Evolutionary conservation across 2,329 filamentous ascomycete genomes (phyloP), one percentile per base, ranked within the genome.

Genomic region (Fusarium armeniacum): DNA sequence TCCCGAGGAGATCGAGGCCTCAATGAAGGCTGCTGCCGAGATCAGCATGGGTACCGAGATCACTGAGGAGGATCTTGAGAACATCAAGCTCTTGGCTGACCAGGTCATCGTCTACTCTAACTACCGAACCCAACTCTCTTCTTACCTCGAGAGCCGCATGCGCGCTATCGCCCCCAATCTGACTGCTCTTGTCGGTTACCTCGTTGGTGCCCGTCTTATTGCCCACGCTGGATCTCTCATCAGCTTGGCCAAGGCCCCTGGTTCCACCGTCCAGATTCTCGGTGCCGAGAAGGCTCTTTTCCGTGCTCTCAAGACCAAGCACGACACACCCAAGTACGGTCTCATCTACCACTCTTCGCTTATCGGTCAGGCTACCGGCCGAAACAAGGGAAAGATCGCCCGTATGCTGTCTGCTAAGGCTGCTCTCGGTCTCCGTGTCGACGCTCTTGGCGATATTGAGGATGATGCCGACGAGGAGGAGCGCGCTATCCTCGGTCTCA

Each of bases 381-480:
- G 93, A 85, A 98, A 98, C 86, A 99, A 99, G 90, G 96, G 96
- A 76, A 99, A 99, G 87, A 97, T 99, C 78, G 96, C 96, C 43
- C 93, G 96, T 87, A 94, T 97, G 86, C 88, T 99, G 66, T 92
- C 96, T 50, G 92, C 95, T 73, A 98, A 98, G 86, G 90, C 95
- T 47, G 93, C 96, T 28, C 89, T 99, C 52, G 94, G 94, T 85
- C 86, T 98, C 50, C 94, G 96, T 82, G 92, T 97, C 51, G 96
- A 99, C 81, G 93, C 96, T 30, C 89, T 85, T 26, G 81, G 77
- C 53, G 77, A 80, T 20, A 77, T 88, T 68, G 86, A 87, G 47
- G 88, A 91, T 60, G 89, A 91, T 50, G 85, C 90, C 26, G 93
- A 95, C 30, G 96, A 99, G 74, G 95, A 99, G 79, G 93, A 97